phyloP scores from a whole-genome alignment of 2,329 filamentous ascomycete species.

The Dactylellina leptospora region DNA sequence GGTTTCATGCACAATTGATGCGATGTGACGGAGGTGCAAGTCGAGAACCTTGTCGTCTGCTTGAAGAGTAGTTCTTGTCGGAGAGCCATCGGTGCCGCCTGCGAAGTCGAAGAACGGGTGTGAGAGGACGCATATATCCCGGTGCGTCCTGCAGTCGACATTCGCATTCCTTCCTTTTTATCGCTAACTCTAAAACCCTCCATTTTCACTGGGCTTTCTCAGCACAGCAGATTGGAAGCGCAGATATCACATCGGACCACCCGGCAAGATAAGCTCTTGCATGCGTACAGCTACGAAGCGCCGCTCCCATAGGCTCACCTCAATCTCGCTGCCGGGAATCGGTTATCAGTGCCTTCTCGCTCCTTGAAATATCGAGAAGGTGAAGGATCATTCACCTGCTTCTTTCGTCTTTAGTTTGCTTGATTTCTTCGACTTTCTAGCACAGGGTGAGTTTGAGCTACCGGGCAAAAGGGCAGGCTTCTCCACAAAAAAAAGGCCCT shows the following conservation, averaged over 20 bases:
- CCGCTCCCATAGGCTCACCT: conserved; percentile 7
- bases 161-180: background rate
- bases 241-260: conserved; percentile 19
- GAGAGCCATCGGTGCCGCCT: conserved; percentile 1
- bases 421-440: conserved; percentile 29
- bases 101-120: background rate
- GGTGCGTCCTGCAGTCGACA: conserved; percentile 9
- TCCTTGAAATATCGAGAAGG: conserved; percentile 47
- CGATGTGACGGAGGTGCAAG: conserved; percentile 13
- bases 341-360: conserved; percentile 31
- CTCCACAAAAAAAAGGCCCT: conserved; percentile 37
- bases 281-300: conserved; percentile 29
- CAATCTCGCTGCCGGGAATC: conserved; percentile 24
- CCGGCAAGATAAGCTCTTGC: conserved; percentile 37
- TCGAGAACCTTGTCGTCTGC: conserved; percentile 13
- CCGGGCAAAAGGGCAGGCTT: conserved; percentile 30
- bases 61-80: too few relatives aligned
- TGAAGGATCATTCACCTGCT: conserved; percentile 40
- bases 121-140: background rate
- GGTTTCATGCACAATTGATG: conserved; percentile 16
- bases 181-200: background rate
- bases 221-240: conserved; percentile 2
- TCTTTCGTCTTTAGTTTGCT: conserved; percentile 42
- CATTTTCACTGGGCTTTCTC: conserved; percentile 5
- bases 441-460: conserved; percentile 44